Percentiles rank a stretch among this genome's conserved stretches.
Evolutionary conservation across 345 rosid species (phyloP).

Genomic region (Brassica juncea): DNA sequence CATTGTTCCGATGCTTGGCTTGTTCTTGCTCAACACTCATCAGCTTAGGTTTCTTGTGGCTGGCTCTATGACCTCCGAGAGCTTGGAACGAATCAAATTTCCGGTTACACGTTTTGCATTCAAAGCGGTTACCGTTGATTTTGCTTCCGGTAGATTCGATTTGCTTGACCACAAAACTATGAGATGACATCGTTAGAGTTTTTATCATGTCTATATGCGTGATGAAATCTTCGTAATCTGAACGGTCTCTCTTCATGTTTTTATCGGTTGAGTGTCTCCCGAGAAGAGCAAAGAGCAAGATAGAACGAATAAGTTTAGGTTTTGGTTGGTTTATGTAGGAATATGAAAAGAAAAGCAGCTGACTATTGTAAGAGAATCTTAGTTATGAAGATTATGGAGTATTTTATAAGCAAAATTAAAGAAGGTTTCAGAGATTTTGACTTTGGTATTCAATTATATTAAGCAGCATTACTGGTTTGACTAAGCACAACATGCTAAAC

Average conservation of each 20-base stretch:
- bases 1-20: slow-evolving; percentile 16
- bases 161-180: slow-evolving; percentile 34
- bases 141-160: slow-evolving; percentile 15
- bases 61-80: slow-evolving; percentile 72
- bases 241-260: slow-evolving; percentile 51
- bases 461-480: slow-evolving; percentile 32
- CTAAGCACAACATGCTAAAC: slow-evolving; percentile 2
- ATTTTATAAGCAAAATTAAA: slow-evolving; percentile 11
- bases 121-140: slow-evolving; percentile 34
- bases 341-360: neutral
- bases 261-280: neutral
- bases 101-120: slow-evolving; percentile 71
- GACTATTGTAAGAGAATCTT: neutral
- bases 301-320: neutral
- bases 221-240: slow-evolving; percentile 33
- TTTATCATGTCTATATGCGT: slow-evolving; percentile 45
- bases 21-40: slow-evolving; percentile 29
- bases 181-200: slow-evolving; percentile 48
- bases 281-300: slow-evolving; percentile 7
- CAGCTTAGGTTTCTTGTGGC: slow-evolving; percentile 60
- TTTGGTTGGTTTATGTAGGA: slow-evolving; percentile 9
- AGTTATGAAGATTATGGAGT: slow-evolving; percentile 9
- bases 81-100: slow-evolving; percentile 70
- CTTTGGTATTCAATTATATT: slow-evolving; percentile 14
- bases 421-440: slow-evolving; percentile 1